Evolutionary conservation across 495 filamentous ascomycete genomes (phyloP).

Genomic region (Penicillium riverlandense): DNA sequence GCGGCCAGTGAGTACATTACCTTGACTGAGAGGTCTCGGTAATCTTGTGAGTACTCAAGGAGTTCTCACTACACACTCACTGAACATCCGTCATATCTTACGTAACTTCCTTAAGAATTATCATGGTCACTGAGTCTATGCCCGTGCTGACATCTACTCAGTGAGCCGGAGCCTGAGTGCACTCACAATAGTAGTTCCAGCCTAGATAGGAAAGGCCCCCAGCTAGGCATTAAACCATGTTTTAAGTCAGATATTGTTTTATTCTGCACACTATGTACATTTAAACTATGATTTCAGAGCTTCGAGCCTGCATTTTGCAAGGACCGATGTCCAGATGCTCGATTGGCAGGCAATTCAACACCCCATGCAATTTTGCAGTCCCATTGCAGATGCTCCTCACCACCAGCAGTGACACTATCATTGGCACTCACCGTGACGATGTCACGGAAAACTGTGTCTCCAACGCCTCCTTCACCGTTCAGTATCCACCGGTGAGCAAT

Average conservation of each 20-base stretch:
- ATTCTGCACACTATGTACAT: too few species aligned
- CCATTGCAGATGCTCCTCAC: conserved; percentile 19
- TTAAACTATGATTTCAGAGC: background rate
- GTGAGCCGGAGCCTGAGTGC: too few species aligned
- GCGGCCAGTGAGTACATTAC: conserved; percentile 45
- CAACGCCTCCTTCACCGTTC: conserved; percentile 22
- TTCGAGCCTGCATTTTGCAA: conserved; percentile 4
- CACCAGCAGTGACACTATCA: background rate
- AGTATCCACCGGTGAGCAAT: conserved; percentile 27
- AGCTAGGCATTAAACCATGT: too few species aligned
- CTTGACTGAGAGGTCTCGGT: conserved; percentile 12
- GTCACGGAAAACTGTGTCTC: conserved; percentile 25
- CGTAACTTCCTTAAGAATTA: too few species aligned
- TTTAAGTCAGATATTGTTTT: too few species aligned
- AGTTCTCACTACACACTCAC: too few species aligned
- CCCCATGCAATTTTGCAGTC: conserved; percentile 29
- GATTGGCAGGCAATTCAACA: conserved; percentile 16
- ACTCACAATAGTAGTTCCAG: too few species aligned
- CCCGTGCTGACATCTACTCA: too few species aligned
- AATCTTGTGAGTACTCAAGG: too few species aligned
- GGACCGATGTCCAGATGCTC: conserved; percentile 23
- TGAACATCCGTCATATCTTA: too few species aligned
- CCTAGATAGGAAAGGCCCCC: too few species aligned
- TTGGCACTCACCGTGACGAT: conserved; percentile 4
- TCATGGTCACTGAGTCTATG: too few species aligned